Base-by-base conservation (phyloP, 2,329 filamentous ascomycete genomes). In the Knoxdaviesia capensis region DNA sequence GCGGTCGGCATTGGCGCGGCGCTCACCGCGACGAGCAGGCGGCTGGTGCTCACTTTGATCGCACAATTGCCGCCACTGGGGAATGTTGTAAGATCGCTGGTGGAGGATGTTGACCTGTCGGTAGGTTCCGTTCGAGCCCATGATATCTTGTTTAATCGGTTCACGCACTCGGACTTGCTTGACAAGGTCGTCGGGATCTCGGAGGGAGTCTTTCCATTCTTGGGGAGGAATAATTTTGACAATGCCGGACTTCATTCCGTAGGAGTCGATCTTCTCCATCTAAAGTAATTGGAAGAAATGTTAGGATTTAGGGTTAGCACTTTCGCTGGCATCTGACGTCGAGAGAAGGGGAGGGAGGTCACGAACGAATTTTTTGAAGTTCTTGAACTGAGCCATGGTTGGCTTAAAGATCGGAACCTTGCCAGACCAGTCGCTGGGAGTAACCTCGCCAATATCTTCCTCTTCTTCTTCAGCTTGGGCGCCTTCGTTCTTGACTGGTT, bases 91-190 rank as follows among this genome's bases (percentile, higher is more conserved):
- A 9, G 86, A 86, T 56, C 90, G 74, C 56, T 92, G 85, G 60
- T 94, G 92, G 53, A 96, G 78, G 45, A 98, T 87, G 55, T 98
- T 98, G 54, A 90, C 84, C 58, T 98, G 90, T 34, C 88, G 88
- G 56, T 94, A 98, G 44, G 84, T 92, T 44, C 90, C 92, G 55
- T 88, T 85, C 41, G 83, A 85, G 36, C 90, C 90, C 68, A 92
- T 88, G 52, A 98, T 98, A 53, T 98, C 90, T 59, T 98, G 90
- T 55, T 86, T 94, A 56, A 98, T 96, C 4, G 90, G 90, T 49
- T 98, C 92, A 59, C 88, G 88, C 53, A 98, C 87, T 54, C 78
- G 80, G 57, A 98, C 83, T 47, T 80, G 78, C 61, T 94, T 96
- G 48, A 98, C 73, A 41, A 85, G 70, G 52, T 94, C 81, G 54